Percentiles rank a stretch among this genome's conserved stretches.
These are phyloP conservation scores for Arthonia radiata DNA, from an alignment of 495 filamentous ascomycete genomes.

Conservation along the genomic window DNA sequence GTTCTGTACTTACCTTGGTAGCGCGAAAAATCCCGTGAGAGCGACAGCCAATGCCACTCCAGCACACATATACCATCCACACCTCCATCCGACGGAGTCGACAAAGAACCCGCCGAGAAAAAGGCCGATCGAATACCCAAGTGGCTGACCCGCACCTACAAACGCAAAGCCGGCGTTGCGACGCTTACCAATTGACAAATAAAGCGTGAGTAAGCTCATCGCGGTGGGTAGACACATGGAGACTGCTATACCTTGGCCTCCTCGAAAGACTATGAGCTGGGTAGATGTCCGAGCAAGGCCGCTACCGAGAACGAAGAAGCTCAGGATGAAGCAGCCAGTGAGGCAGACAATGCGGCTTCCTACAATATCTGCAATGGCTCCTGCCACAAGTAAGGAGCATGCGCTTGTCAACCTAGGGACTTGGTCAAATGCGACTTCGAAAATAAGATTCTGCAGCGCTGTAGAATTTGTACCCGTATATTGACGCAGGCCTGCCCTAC, in stretches of 20 bases:
- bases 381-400: slow-evolving; percentile 21
- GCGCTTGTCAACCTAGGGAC: slow-evolving; percentile 19
- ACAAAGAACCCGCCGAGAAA: slow-evolving; percentile 27
- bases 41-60: slow-evolving; percentile 15
- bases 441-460: too few species aligned
- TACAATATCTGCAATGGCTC: slow-evolving; percentile 27
- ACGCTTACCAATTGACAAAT: slow-evolving; percentile 14
- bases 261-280: slow-evolving; percentile 28
- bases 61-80: slow-evolving; percentile 20
- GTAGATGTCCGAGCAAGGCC: slow-evolving; percentile 17
- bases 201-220: slow-evolving; percentile 20
- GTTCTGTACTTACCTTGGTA: slow-evolving; percentile 12
- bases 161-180: slow-evolving; percentile 28
- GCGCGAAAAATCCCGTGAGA: slow-evolving; percentile 12
- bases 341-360: slow-evolving; percentile 21
- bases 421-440: too few species aligned
- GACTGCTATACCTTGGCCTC: slow-evolving; percentile 22
- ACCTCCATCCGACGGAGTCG: slow-evolving; percentile 23
- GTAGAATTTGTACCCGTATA: too few species aligned
- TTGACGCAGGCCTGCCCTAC: slow-evolving; percentile 17
- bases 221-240: slow-evolving; percentile 26
- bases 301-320: slow-evolving; percentile 18
- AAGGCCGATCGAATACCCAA: slow-evolving; percentile 29
- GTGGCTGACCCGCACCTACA: slow-evolving; percentile 21
- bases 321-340: slow-evolving; percentile 18